phyloP scores from a whole-genome alignment of 2,329 filamentous ascomycete genomes.

The Fusarium oligoseptatum region DNA sequence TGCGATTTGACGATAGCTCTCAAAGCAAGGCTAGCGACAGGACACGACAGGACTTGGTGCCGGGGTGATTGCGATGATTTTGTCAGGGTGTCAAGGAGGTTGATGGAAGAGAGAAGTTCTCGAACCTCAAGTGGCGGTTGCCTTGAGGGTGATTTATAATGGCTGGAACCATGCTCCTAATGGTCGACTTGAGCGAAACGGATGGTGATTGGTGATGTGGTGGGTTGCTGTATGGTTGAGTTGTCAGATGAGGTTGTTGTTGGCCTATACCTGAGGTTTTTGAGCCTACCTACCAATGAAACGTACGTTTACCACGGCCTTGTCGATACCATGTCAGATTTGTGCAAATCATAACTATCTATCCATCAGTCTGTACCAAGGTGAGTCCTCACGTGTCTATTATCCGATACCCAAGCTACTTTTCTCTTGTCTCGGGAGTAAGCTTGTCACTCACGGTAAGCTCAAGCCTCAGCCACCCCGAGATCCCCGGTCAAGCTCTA shows the following conservation, averaged over 20 bases:
- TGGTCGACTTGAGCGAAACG: neutral
- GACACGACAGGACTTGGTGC: conserved; percentile 3
- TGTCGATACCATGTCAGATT: neutral
- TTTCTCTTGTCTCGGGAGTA: neutral
- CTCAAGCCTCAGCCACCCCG: neutral
- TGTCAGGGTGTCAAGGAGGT: conserved; percentile 16
- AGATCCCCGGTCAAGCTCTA: neutral
- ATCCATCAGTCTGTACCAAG: neutral
- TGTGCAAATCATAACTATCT: neutral
- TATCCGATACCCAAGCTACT: neutral
- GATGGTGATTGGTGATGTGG: conserved; percentile 14
- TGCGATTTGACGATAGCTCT: conserved; percentile 5
- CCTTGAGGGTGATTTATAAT: conserved; percentile 4
- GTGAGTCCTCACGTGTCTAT: neutral
- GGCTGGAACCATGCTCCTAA: neutral
- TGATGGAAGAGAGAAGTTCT: conserved; percentile 23
- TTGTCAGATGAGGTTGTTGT: conserved; percentile 4
- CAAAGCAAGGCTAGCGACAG: conserved; percentile 36
- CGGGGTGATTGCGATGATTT: conserved; percentile 18
- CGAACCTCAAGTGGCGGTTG: neutral
- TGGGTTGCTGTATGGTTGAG: conserved; percentile 6
- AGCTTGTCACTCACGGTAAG: neutral
- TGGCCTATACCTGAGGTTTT: conserved; percentile 17
- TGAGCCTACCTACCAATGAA: conserved; percentile 5
- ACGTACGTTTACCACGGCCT: neutral